These are phyloP conservation scores for Leccinum subgranulosum DNA, from an alignment of 768 basidiomycete genomes.

Conservation along the genomic window DNA sequence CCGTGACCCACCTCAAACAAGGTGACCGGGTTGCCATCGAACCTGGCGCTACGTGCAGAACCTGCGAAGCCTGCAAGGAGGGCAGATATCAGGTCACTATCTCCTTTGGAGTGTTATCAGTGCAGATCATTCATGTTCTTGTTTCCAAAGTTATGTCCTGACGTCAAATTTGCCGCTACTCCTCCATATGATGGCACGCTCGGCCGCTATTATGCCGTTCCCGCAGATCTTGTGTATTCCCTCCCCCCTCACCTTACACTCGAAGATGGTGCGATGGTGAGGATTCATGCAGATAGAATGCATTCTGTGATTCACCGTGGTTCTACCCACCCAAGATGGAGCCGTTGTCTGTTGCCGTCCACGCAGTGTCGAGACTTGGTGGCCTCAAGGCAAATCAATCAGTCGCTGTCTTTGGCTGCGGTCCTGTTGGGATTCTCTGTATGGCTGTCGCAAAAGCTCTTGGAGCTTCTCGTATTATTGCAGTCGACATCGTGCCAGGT, in stretches of 20 bases:
- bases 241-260: conserved; percentile 82
- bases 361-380: conserved; percentile 79
- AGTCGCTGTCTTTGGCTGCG: conserved; percentile 84
- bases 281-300: conserved; percentile 3
- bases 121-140: background rate
- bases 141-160: conserved; percentile 65
- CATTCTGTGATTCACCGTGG: conserved; percentile 1
- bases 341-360: conserved; percentile 89
- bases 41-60: conserved; percentile 82
- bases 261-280: conserved; percentile 93
- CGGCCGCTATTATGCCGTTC: conserved; percentile 79
- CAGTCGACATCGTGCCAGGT: conserved; percentile 70
- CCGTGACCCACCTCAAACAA: conserved; percentile 70
- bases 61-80: conserved; percentile 79
- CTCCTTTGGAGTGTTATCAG: background rate
- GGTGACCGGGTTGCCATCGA: conserved; percentile 93
- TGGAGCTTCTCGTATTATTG: conserved; percentile 81
- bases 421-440: conserved; percentile 84
- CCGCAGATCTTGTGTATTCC: conserved; percentile 78
- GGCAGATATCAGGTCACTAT: conserved; percentile 74
- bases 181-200: conserved; percentile 94
- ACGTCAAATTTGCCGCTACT: conserved; percentile 88
- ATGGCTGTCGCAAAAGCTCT: conserved; percentile 97
- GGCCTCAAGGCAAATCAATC: conserved; percentile 69
- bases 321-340: conserved; percentile 63